Evolutionary conservation across 2,329 filamentous ascomycete species (phyloP).

Genomic region (Myotisia sp.): DNA sequence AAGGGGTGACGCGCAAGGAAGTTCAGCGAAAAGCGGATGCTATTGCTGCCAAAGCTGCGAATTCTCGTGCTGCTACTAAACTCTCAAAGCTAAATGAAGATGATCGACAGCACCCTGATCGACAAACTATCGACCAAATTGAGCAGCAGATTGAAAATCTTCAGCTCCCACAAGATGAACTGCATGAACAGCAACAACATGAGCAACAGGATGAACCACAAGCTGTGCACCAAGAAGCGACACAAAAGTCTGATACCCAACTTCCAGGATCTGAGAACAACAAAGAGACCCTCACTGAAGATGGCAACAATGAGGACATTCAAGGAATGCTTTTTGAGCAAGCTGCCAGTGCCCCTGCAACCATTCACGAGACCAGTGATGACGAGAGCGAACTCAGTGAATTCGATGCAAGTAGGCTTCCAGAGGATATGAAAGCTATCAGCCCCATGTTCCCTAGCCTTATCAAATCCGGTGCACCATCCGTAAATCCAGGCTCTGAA

Average conservation of each 20-base stretch:
- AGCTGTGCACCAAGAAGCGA: conserved; percentile 6
- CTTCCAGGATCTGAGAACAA: too few relatives aligned
- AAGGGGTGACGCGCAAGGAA: conserved; percentile 46
- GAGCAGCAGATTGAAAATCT: not conserved
- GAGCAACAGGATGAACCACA: not conserved
- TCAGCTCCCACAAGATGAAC: too few relatives aligned
- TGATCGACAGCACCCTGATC: not conserved
- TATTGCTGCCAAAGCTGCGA: conserved; percentile 31
- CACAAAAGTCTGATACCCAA: conserved; percentile 21
- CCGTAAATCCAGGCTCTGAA: conserved; percentile 12
- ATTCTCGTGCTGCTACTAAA: conserved; percentile 9
- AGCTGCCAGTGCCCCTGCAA: conserved; percentile 25
- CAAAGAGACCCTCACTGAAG: conserved; percentile 34
- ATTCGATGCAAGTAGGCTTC: conserved; percentile 36
- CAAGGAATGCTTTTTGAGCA: too few relatives aligned
- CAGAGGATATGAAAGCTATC: conserved; percentile 4
- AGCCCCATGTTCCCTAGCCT: conserved; percentile 9
- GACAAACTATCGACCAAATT: not conserved
- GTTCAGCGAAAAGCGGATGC: conserved; percentile 46
- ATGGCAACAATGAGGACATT: conserved; percentile 30
- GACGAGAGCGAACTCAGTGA: conserved; percentile 58
- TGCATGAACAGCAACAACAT: not conserved
- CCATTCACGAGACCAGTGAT: conserved; percentile 50
- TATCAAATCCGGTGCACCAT: conserved; percentile 7
- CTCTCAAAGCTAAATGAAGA: conserved; percentile 7